Evolutionary conservation across 2,329 filamentous ascomycete species (phyloP).

Genomic region (Diaporthe longicolla): DNA sequence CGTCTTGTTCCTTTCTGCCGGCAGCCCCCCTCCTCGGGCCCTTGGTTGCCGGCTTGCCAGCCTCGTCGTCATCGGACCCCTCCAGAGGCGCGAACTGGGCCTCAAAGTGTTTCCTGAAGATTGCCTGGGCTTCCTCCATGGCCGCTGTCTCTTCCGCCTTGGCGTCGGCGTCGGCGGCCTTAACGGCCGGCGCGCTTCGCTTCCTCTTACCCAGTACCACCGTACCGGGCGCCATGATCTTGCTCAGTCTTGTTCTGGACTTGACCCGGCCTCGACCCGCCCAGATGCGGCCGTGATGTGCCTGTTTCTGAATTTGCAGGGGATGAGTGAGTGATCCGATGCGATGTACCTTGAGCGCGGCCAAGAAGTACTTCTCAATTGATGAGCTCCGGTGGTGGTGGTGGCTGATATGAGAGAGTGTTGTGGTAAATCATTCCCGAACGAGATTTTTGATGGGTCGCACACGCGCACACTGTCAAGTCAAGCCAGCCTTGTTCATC

Average conservation of each 20-base stretch:
- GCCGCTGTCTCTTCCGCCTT: conserved; percentile 38
- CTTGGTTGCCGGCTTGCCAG: conserved; percentile 35
- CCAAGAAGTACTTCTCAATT: neutral
- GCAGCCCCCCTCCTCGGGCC: conserved; percentile 50
- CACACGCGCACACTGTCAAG: neutral
- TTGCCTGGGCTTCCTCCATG: conserved; percentile 74
- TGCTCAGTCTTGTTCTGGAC: neutral
- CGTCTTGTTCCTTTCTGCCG: conserved; percentile 50
- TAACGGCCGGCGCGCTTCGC: conserved; percentile 28
- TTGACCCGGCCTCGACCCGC: conserved; percentile 9
- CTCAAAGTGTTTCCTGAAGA: conserved; percentile 90
- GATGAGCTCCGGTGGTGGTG: conserved; percentile 17
- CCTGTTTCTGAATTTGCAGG: neutral
- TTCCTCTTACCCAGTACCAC: conserved; percentile 41
- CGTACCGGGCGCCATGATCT: conserved; percentile 29
- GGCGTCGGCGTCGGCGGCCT: conserved; percentile 28
- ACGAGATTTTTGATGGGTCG: conserved; percentile 23
- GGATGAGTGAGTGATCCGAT: neutral
- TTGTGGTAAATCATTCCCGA: neutral
- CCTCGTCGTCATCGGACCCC: conserved; percentile 53
- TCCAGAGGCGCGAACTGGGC: conserved; percentile 84
- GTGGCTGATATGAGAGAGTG: neutral
- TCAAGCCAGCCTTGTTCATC: neutral
- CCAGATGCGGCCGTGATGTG: neutral
- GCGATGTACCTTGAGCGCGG: neutral